Percentiles rank a stretch among this genome's conserved stretches.
Evolutionary conservation across 306 rosid genomes (phyloP).

Genomic region (Pyrus pyrifolia): DNA sequence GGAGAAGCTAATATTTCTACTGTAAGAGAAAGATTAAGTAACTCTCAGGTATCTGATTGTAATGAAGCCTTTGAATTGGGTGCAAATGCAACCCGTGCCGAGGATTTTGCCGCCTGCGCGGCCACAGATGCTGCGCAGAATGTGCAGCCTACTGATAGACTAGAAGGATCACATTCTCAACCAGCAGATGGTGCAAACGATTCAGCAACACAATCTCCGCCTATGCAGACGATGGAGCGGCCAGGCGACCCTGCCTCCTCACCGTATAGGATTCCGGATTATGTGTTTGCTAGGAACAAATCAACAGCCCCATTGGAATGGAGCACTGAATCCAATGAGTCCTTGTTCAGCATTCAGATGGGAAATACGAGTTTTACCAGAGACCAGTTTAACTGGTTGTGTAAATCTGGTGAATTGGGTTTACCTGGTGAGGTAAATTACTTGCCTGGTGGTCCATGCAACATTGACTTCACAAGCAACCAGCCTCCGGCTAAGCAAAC

Average conservation of each 20-base stretch:
- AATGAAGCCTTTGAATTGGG: background rate
- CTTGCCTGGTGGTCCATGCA: slow-evolving; percentile 6
- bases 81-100: background rate
- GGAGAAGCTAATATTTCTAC: background rate
- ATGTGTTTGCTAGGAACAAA: slow-evolving; percentile 60
- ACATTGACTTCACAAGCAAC: slow-evolving; percentile 19
- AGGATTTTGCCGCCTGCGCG: background rate
- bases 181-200: slow-evolving; percentile 6
- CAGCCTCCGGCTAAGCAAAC: slow-evolving; percentile 20
- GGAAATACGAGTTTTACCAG: slow-evolving; percentile 78
- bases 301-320: slow-evolving; percentile 55
- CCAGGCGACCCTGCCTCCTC: slow-evolving; percentile 24
- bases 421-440: slow-evolving; percentile 23
- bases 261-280: slow-evolving; percentile 54
- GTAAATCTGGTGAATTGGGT: slow-evolving; percentile 49
- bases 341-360: slow-evolving; percentile 80
- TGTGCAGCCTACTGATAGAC: slow-evolving; percentile 7
- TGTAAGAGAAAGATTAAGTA: background rate
- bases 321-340: slow-evolving; percentile 78
- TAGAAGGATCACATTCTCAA: background rate
- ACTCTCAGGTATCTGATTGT: background rate
- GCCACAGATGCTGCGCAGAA: background rate
- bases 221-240: slow-evolving; percentile 64
- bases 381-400: slow-evolving; percentile 32
- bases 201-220: slow-evolving; percentile 46